These are phyloP conservation scores for Globisporangium perplexum DNA, from an alignment of 352 stramenopile genomes.

Conservation along the genomic window DNA sequence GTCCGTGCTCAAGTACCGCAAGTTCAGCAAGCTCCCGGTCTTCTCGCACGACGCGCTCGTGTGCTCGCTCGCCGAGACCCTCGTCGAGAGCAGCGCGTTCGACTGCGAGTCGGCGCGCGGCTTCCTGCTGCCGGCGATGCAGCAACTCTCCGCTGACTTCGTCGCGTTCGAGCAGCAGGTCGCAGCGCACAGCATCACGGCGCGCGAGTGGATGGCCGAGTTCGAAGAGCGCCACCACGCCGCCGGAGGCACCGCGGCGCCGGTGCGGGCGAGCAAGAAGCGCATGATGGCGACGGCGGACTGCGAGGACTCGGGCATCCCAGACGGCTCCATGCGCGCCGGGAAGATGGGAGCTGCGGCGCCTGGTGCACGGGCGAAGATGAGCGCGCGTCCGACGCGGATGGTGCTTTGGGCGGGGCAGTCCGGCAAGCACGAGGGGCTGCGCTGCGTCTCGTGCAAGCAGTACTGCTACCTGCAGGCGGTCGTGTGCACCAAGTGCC, in stretches of 20 bases:
- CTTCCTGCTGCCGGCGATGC: conserved; percentile 57
- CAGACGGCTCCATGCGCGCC: neutral
- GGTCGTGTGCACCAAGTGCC: conserved; percentile 72
- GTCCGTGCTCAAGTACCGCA: conserved; percentile 67
- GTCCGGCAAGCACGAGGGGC: conserved; percentile 65
- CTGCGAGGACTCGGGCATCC: conserved; percentile 22
- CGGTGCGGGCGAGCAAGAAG: conserved; percentile 11
- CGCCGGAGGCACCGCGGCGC: neutral
- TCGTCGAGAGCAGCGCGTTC: conserved; percentile 51
- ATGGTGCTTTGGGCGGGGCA: conserved; percentile 83
- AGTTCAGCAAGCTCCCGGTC: conserved; percentile 77
- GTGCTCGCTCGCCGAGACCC: conserved; percentile 63
- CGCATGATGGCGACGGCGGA: conserved; percentile 13
- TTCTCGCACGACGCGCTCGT: conserved; percentile 86
- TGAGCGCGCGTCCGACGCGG: conserved; percentile 39
- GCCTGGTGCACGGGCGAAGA: conserved; percentile 3
- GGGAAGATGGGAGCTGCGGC: neutral
- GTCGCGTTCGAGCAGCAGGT: conserved; percentile 43
- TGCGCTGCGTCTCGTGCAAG: conserved; percentile 71
- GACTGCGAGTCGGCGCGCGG: conserved; percentile 34
- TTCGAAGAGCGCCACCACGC: conserved; percentile 30
- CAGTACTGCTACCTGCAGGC: conserved; percentile 86
- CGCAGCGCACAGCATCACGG: conserved; percentile 19
- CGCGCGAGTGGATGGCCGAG: conserved; percentile 47
- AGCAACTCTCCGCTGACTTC: conserved; percentile 55